Percentiles rank a stretch among this genome's conserved stretches.
Conservation (phyloP, 2,329 filamentous ascomycete genomes). For the Clonostachys chloroleuca region DNA sequence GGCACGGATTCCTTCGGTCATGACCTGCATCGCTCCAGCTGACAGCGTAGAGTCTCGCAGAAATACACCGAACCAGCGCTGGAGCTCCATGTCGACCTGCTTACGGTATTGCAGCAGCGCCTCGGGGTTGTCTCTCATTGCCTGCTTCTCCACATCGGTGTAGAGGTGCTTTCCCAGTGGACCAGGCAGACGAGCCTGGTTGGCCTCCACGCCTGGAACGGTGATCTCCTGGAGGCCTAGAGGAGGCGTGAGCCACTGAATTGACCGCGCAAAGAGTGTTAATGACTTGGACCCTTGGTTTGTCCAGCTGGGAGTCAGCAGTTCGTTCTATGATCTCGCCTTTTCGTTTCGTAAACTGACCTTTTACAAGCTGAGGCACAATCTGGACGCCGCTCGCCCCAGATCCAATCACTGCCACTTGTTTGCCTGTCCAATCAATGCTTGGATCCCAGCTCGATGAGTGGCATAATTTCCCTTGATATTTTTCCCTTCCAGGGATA, state of each 20-base stretch:
- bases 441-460: constrained; percentile 46
- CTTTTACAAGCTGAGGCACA: constrained; percentile 25
- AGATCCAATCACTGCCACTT: constrained; percentile 50
- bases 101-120: constrained; percentile 47
- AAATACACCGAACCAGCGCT: not conserved
- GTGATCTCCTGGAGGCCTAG: constrained; percentile 18
- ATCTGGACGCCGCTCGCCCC: constrained; percentile 51
- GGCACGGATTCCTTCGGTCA: too few species aligned
- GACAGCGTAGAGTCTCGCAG: not conserved
- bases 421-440: constrained; percentile 44
- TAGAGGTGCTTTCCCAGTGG: constrained; percentile 2
- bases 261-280: constrained; percentile 33
- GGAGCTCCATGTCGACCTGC: constrained; percentile 16
- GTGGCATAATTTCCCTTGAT: constrained; percentile 44
- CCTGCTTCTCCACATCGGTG: constrained; percentile 37
- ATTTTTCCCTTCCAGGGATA: constrained; percentile 37
- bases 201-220: constrained; percentile 21
- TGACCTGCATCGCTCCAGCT: too few species aligned
- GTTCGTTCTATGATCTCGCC: constrained; percentile 5
- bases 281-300: constrained; percentile 17
- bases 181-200: not conserved
- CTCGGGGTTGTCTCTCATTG: constrained; percentile 44
- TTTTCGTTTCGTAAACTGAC: not conserved
- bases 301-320: constrained; percentile 3
- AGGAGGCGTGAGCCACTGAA: constrained; percentile 34